Conservation (phyloP, 2,329 filamentous ascomycete genomes). For the Beauveria sp. region DNA sequence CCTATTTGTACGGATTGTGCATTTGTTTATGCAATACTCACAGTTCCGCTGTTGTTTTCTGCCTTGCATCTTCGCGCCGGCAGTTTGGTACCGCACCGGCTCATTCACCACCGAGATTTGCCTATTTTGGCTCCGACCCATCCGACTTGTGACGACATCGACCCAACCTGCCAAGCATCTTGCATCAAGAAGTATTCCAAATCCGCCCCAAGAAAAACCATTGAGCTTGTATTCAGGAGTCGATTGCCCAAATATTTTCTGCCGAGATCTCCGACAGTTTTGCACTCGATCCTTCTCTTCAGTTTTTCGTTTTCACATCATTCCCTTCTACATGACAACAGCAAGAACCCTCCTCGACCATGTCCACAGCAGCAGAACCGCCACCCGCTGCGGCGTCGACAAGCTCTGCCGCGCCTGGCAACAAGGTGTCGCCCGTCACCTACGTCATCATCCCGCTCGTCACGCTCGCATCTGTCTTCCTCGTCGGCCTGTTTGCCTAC, state of each 20-base stretch:
- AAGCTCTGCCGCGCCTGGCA: background rate
- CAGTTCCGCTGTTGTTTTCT: background rate
- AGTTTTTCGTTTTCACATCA: background rate
- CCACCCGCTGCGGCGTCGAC: background rate
- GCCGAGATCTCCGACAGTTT: background rate
- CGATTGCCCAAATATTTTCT: too few relatives aligned
- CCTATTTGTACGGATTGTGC: too few relatives aligned
- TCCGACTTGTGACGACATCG: conserved; percentile 8
- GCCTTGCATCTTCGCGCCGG: background rate
- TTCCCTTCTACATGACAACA: background rate
- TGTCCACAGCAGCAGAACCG: conserved; percentile 5
- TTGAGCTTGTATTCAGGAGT: too few relatives aligned
- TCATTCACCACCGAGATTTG: background rate
- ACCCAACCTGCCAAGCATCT: background rate
- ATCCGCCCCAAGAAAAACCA: background rate
- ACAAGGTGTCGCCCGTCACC: conserved; percentile 40
- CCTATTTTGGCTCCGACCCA: conserved; percentile 4
- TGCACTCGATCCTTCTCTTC: background rate
- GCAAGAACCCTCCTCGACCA: background rate
- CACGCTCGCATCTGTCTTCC: conserved; percentile 33
- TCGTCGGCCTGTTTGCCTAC: conserved; percentile 34
- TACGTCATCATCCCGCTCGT: conserved; percentile 47
- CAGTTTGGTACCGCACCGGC: background rate
- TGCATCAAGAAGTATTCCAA: background rate
- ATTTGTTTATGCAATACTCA: background rate